A percentile compares a stretch with the other conserved stretches of the same genome.
Evolutionary conservation across 2,329 filamentous ascomycete genomes (phyloP).

Genomic region (Penicillium sp.): DNA sequence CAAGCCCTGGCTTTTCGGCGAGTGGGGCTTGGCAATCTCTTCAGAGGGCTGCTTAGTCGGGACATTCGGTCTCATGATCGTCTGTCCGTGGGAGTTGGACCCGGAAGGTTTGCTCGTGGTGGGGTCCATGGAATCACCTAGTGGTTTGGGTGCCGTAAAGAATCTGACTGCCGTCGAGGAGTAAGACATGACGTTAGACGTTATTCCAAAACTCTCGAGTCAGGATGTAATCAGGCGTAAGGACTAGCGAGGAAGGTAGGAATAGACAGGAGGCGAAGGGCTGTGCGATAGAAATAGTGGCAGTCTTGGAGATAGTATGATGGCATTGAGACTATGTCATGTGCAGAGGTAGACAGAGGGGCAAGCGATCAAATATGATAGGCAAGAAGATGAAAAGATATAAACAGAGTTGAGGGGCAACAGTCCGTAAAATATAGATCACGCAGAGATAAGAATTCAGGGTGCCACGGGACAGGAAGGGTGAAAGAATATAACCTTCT

Average conservation of each 20-base stretch:
- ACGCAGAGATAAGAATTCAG: neutral
- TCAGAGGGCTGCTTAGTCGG: slow-evolving; percentile 10
- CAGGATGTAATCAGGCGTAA: slow-evolving; percentile 52
- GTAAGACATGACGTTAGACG: slow-evolving; percentile 59
- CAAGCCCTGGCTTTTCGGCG: slow-evolving; percentile 61
- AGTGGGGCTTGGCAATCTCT: slow-evolving; percentile 11
- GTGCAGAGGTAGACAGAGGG: slow-evolving; percentile 15
- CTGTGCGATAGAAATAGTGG: slow-evolving; percentile 90
- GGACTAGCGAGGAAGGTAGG: slow-evolving; percentile 74
- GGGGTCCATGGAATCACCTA: slow-evolving; percentile 65
- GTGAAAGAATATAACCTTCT: slow-evolving; percentile 1
- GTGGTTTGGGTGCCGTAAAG: slow-evolving; percentile 69
- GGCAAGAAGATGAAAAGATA: neutral
- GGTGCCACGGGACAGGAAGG: neutral
- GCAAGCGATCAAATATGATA: slow-evolving; percentile 3
- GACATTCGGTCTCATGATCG: slow-evolving; percentile 28
- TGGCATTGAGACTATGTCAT: slow-evolving; percentile 65
- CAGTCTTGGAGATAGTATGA: slow-evolving; percentile 80
- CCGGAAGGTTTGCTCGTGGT: slow-evolving; percentile 5
- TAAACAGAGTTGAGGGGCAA: neutral
- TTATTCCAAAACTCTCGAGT: slow-evolving; percentile 6
- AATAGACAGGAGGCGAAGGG: slow-evolving; percentile 80
- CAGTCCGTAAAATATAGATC: neutral
- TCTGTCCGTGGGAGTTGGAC: slow-evolving; percentile 13
- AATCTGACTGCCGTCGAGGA: slow-evolving; percentile 65